Evolutionary conservation across 2,329 filamentous ascomycete species (phyloP).

Genomic region (Cordyceps militaris): DNA sequence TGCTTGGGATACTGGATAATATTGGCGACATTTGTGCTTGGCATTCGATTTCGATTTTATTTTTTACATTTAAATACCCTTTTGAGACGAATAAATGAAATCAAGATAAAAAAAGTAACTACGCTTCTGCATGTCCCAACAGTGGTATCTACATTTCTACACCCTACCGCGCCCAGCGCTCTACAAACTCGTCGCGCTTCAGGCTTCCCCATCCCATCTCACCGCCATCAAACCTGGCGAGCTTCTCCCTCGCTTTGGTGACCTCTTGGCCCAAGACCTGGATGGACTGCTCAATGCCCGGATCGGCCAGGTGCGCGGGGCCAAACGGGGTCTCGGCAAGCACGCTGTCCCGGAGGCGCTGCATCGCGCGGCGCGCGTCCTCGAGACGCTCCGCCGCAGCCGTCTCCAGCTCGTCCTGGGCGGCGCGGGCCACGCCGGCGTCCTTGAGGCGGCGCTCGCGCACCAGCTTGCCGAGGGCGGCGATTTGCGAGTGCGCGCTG

Average conservation of each 20-base stretch:
- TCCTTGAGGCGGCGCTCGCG: slow-evolving; percentile 36
- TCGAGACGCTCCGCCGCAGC: slow-evolving; percentile 34
- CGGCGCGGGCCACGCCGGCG: slow-evolving; percentile 35
- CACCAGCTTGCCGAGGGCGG: slow-evolving; percentile 29
- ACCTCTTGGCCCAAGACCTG: slow-evolving; percentile 39
- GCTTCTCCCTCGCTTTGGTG: slow-evolving; percentile 30
- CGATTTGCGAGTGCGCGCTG: slow-evolving; percentile 19
- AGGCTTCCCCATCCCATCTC: slow-evolving; percentile 33
- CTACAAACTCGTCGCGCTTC: slow-evolving; percentile 41
- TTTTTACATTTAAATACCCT: neutral
- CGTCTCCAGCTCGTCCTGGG: slow-evolving; percentile 45
- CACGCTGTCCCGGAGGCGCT: slow-evolving; percentile 43
- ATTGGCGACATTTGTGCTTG: neutral
- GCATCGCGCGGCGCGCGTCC: slow-evolving; percentile 41
- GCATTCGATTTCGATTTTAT: neutral
- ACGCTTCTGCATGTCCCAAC: neutral
- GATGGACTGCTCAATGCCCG: slow-evolving; percentile 46
- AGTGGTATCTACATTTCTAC: neutral
- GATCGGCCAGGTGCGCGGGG: slow-evolving; percentile 40
- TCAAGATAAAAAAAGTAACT: neutral
- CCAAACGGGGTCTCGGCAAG: slow-evolving; percentile 45
- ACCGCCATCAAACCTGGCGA: slow-evolving; percentile 33
- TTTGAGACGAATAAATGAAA: neutral
- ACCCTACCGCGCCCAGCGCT: slow-evolving; percentile 23
- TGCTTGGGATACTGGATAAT: neutral